phyloP scores from a whole-genome alignment of 441 rosid genomes.

The Sinapis alba region DNA sequence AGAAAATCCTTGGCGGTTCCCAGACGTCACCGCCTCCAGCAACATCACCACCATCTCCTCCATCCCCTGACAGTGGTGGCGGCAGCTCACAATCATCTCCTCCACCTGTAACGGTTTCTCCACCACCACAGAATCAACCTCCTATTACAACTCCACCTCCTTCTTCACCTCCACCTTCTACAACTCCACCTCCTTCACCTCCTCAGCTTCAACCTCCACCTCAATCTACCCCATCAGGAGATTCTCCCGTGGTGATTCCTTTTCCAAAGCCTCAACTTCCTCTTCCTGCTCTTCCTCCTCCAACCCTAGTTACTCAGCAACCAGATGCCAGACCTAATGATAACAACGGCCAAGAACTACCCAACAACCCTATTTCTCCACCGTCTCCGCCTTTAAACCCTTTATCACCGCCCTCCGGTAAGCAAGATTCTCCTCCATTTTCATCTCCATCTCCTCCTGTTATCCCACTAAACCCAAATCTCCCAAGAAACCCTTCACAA shows the following conservation, averaged over 20 bases:
- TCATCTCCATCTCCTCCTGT: constrained; percentile 30
- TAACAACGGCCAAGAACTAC: background rate
- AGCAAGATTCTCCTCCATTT: constrained; percentile 28
- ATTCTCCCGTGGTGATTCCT: constrained; percentile 32
- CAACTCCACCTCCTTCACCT: constrained; percentile 27
- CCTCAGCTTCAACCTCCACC: constrained; percentile 42
- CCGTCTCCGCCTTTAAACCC: constrained; percentile 31
- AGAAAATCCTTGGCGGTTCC: constrained; percentile 22
- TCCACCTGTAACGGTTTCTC: constrained; percentile 26
- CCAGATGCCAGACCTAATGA: constrained; percentile 24
- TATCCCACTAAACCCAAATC: constrained; percentile 20
- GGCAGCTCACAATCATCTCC: constrained; percentile 29
- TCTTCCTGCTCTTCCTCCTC: constrained; percentile 27
- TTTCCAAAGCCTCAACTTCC: constrained; percentile 38
- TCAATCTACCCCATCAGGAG: constrained; percentile 32
- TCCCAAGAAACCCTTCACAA: constrained; percentile 25
- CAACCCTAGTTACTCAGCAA: constrained; percentile 30
- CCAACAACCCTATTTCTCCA: constrained; percentile 24
- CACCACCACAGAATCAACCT: constrained; percentile 12
- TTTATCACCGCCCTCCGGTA: constrained; percentile 14
- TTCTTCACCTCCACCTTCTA: constrained; percentile 32
- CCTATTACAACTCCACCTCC: constrained; percentile 32
- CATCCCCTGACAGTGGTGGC: background rate
- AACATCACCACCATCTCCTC: constrained; percentile 28
- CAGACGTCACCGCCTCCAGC: constrained; percentile 30